Percentiles rank a stretch among this genome's conserved stretches.
phyloP scores from a whole-genome alignment of 2,329 filamentous ascomycete species.

The Penicillium brasilianum region DNA sequence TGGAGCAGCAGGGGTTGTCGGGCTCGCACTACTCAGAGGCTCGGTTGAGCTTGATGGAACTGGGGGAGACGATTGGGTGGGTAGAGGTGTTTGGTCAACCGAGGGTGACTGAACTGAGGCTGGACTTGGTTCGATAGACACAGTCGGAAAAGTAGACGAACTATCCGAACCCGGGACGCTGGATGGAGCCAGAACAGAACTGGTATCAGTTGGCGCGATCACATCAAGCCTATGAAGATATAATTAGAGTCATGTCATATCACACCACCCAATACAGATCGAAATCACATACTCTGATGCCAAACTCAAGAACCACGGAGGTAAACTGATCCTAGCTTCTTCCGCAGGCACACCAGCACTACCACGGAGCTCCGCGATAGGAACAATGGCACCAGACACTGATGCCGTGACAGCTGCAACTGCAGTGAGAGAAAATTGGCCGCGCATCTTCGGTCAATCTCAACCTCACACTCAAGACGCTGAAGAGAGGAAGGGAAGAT shows the following conservation, averaged over 20 bases:
- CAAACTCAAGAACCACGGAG: slow-evolving; percentile 15
- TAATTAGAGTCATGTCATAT: not conserved
- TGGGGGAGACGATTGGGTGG: not conserved
- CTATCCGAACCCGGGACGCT: not conserved
- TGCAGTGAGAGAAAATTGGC: slow-evolving; percentile 17
- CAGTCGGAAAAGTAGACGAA: not conserved
- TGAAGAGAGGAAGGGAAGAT: not conserved
- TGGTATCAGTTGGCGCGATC: not conserved
- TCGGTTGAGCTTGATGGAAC: not conserved
- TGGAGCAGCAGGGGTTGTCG: not conserved
- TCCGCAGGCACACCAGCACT: not conserved
- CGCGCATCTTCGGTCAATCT: slow-evolving; percentile 26
- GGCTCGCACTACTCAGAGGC: not conserved
- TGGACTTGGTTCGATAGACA: not conserved
- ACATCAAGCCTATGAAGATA: not conserved
- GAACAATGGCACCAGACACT: slow-evolving; percentile 24
- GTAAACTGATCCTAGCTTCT: slow-evolving; percentile 4
- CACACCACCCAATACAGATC: not conserved
- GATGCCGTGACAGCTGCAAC: slow-evolving; percentile 18
- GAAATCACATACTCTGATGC: slow-evolving; percentile 8
- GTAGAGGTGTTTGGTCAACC: not conserved
- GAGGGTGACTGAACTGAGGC: not conserved
- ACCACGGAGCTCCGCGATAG: slow-evolving; percentile 3
- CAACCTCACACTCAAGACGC: slow-evolving; percentile 15
- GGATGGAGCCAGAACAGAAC: not conserved